Evolutionary conservation across 2,329 filamentous ascomycete genomes (phyloP), one percentile per base, ranked within the genome.

Genomic region (Calonectria leucothoes): DNA sequence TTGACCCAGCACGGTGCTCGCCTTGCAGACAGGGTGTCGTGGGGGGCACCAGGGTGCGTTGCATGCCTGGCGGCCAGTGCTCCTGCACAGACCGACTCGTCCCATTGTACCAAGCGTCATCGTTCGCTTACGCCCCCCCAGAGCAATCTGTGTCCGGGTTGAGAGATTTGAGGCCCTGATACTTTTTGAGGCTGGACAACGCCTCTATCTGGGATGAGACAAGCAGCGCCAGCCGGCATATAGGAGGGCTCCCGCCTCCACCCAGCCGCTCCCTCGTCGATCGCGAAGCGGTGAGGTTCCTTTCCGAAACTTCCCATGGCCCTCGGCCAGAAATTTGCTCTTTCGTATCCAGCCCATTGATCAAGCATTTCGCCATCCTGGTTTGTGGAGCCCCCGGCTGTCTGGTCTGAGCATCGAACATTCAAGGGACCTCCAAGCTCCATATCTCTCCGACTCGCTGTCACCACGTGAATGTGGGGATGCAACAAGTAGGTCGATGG

Each of bases 401-500:
- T n/a, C n/a, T n/a, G n/a, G n/a, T 75, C 57, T 69, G 27, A 61
- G 59, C 35, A 66, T 55, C 71, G 72, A 73, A 14, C 69, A 48
- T 71, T 71, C 69, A 39, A 61, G 59, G 51, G 68, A 39, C 55
- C 70, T 69, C 64, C 57, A 71, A 65, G 55, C 57, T 37, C 65
- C 45, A 51, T 51, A 66, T 57, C n/a, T 59, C 59, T 57, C 66
- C 61, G 57, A 69, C 70, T 68, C 69, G 42, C 31, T 59, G 42
- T 33, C 71, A 69, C 78, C 78, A 80, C 78, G 78, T 76, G 78
- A 80, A 63, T 73, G 78, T 80, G 78, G 78, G 61, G 78, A 74
- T 72, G 71, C 61, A 65, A 66, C 37, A 33, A 33, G 45, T 31
- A 51, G 33, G 23, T 51, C 75, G 63, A 70, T 72, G 69, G 77